phyloP scores from a whole-genome alignment of 1,139 yeast species.

The Blastobotrys proliferans region DNA sequence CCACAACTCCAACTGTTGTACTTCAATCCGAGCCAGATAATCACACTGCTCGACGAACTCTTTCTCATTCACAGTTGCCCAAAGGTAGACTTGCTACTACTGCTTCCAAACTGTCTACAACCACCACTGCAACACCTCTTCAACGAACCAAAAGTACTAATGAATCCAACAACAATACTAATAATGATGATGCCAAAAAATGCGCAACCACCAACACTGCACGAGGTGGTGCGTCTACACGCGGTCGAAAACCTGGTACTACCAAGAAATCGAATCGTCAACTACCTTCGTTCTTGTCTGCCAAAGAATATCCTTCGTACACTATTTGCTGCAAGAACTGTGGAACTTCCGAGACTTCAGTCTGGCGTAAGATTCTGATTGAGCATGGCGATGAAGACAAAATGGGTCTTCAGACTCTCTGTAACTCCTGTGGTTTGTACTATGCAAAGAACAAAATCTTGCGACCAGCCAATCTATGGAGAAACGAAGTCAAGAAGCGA shows the following conservation, averaged over 20 bases:
- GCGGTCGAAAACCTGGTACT: not conserved
- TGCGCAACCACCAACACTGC: not conserved
- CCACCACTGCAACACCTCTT: no score
- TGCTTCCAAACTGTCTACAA: no score
- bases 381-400: slow-evolving; percentile 21
- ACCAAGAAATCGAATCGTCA: not conserved
- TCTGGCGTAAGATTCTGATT: slow-evolving; percentile 34
- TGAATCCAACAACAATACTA: not conserved
- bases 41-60: no score
- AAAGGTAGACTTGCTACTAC: no score
- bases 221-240: not conserved
- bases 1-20: no score
- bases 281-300: no score
- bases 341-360: slow-evolving; percentile 33
- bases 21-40: no score
- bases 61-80: no score
- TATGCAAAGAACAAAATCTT: slow-evolving; percentile 29
- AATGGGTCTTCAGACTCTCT: slow-evolving; percentile 23
- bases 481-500: slow-evolving; percentile 6
- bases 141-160: no score
- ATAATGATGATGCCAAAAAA: not conserved
- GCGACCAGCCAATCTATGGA: slow-evolving; percentile 36
- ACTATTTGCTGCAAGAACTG: slow-evolving; percentile 42
- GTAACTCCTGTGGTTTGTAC: slow-evolving; percentile 40
- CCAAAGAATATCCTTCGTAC: no score